Evolutionary conservation across 164 flowering plant species (phyloP).

Genomic region (Stephania japonica): DNA sequence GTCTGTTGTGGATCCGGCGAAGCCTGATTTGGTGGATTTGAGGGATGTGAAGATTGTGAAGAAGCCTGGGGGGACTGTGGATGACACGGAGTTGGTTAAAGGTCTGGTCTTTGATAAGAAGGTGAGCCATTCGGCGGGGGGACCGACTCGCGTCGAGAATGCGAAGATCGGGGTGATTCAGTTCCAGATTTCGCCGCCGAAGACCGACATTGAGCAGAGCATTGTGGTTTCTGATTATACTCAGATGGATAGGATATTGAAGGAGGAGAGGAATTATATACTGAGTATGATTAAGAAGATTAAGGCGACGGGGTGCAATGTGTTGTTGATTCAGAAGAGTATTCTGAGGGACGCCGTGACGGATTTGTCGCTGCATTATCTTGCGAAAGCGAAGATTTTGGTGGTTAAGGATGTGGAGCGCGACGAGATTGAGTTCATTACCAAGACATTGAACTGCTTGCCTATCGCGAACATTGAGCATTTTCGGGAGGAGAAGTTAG

Average conservation of each 20-base stretch:
- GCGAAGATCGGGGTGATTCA: constrained; percentile 88
- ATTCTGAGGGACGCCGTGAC: constrained; percentile 91
- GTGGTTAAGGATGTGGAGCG: constrained; percentile 93
- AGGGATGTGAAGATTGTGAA: constrained; percentile 82
- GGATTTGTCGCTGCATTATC: constrained; percentile 81
- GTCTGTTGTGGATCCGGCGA: constrained; percentile 65
- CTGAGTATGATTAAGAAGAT: constrained; percentile 92
- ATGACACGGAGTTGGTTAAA: constrained; percentile 73
- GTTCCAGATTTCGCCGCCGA: constrained; percentile 94
- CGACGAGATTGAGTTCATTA: constrained; percentile 91
- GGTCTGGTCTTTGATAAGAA: constrained; percentile 90
- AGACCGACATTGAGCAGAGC: constrained; percentile 92
- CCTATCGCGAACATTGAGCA: constrained; percentile 95
- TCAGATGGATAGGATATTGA: constrained; percentile 93
- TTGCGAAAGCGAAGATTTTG: constrained; percentile 86
- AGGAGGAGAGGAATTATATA: constrained; percentile 89
- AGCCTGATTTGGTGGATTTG: constrained; percentile 72
- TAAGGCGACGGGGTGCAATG: constrained; percentile 79
- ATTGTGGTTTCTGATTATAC: constrained; percentile 87
- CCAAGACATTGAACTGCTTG: constrained; percentile 88
- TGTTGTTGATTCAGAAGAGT: constrained; percentile 83
- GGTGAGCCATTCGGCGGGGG: constrained; percentile 84
- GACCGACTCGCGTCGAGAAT: constrained; percentile 73
- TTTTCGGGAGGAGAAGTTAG: constrained; percentile 85
- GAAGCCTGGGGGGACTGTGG: constrained; percentile 86